phyloP scores from a whole-genome alignment of 2,329 filamentous ascomycete species.

The Colletotrichum filicis region DNA sequence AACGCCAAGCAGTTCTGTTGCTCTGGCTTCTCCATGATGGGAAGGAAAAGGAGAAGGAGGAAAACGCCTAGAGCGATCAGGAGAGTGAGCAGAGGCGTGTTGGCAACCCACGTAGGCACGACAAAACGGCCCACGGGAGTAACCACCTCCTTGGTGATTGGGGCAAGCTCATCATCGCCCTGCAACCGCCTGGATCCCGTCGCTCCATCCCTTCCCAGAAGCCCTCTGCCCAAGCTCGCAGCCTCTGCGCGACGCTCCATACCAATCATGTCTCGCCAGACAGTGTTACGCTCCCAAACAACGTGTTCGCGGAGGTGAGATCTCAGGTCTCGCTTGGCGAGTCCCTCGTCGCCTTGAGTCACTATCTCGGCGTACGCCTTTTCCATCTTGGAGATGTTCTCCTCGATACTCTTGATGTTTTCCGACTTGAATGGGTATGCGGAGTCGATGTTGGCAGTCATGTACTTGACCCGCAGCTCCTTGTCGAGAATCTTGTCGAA shows the following conservation, averaged over 20 bases:
- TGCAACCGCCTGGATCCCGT: slow-evolving; percentile 78
- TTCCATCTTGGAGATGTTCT: slow-evolving; percentile 80
- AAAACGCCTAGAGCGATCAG: slow-evolving; percentile 79
- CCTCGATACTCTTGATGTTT: slow-evolving; percentile 77
- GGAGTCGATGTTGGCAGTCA: slow-evolving; percentile 77
- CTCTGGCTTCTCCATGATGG: slow-evolving; percentile 86
- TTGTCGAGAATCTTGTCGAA: slow-evolving; percentile 96
- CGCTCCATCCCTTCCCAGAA: slow-evolving; percentile 81
- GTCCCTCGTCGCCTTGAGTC: slow-evolving; percentile 79
- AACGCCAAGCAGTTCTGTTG: slow-evolving; percentile 97
- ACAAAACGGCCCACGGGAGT: slow-evolving; percentile 84
- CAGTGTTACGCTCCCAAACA: slow-evolving; percentile 98
- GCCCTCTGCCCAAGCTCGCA: slow-evolving; percentile 86
- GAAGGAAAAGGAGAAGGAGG: slow-evolving; percentile 76
- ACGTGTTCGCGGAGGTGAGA: slow-evolving; percentile 95
- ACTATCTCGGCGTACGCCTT: slow-evolving; percentile 83
- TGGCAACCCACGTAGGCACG: slow-evolving; percentile 86
- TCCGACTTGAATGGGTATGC: slow-evolving; percentile 84
- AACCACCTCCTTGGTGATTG: slow-evolving; percentile 73
- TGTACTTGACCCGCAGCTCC: slow-evolving; percentile 80
- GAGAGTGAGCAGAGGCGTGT: slow-evolving; percentile 82
- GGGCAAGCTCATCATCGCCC: slow-evolving; percentile 79
- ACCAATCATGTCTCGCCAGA: slow-evolving; percentile 99
- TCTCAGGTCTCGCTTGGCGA: slow-evolving; percentile 86
- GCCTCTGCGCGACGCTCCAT: slow-evolving; percentile 96